Base-by-base conservation (phyloP, 2,329 filamentous ascomycete genomes). In the Shiraia sp. region DNA sequence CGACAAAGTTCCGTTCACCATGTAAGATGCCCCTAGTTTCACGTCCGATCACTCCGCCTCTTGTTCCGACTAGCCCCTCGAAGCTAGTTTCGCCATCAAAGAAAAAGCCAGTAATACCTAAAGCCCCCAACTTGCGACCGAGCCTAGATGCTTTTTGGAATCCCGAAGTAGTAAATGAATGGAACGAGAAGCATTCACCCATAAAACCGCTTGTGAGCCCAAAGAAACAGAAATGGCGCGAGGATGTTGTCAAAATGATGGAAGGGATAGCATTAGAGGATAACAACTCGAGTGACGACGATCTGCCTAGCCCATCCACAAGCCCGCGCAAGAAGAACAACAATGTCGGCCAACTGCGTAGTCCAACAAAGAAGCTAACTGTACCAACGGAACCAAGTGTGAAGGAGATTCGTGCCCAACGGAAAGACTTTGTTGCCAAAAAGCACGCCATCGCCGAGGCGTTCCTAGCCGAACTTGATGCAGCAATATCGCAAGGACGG, bases 401-500 rank as follows among this genome's bases (percentile, higher is more conserved):
- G 4, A 52, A 61, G 34, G 45, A 59, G n/a, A 19, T 63, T 22
- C 57, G 60, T 13, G 53, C 62, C 15, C 59, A 65, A 44, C 53
- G 61, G 23, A 87, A 82, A 63, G 71, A 72, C 0, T 92, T 90
- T 61, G 78, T 83, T 10, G 66, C 73, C 7, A 66, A 62, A 8
- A 91, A 89, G 64, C 76, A 85, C 36, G 69, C 74, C 1, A 60
- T 90, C 0, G 88, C 87, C 0, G 73, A 76, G 32, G 54, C 65
- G 0, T 92, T 92, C 61, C 72, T 93, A 1, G 38, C 50, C 0
- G 84, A 89, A 51, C 80, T 93, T n/a, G 88, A 93, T 64, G 55
- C 63, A 0, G 75, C 71, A 27, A 80, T 92, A 53, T 84, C 85
- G 0, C 55, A 75, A 2, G 82, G 85, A 7, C 72, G 77, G 46